phyloP scores from a whole-genome alignment of 2,329 filamentous ascomycete genomes.

The Pseudocercospora fijiensis region DNA sequence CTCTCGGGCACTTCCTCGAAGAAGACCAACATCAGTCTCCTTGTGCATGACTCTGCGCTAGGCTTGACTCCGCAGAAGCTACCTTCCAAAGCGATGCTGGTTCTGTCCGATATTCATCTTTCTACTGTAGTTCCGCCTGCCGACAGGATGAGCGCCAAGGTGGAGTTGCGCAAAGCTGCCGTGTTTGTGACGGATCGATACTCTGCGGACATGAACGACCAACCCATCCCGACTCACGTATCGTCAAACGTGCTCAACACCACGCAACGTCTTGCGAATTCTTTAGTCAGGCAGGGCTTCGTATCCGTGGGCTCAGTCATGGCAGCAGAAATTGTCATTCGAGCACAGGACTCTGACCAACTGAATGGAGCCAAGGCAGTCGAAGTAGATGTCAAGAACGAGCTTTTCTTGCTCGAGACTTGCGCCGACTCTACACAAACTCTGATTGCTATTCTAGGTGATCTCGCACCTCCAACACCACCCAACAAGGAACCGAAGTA shows the following conservation, averaged over 20 bases:
- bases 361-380: constrained; percentile 65
- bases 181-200: constrained; percentile 78
- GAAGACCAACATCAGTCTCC: constrained; percentile 65
- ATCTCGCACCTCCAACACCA: constrained; percentile 76
- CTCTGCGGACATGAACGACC: constrained; percentile 46
- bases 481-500: constrained; percentile 83
- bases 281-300: constrained; percentile 65
- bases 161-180: constrained; percentile 76
- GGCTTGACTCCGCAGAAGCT: constrained; percentile 79
- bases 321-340: constrained; percentile 68
- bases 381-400: constrained; percentile 78
- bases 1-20: constrained; percentile 37
- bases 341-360: constrained; percentile 56
- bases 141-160: constrained; percentile 60
- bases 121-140: constrained; percentile 66
- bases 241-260: constrained; percentile 24
- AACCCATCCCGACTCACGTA: not conserved
- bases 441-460: constrained; percentile 73
- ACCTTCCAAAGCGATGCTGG: constrained; percentile 72
- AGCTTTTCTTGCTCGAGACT: constrained; percentile 85
- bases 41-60: constrained; percentile 75
- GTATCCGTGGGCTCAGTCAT: constrained; percentile 87
- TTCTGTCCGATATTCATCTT: constrained; percentile 74
- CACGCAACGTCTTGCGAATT: constrained; percentile 39
- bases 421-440: constrained; percentile 98